These are phyloP conservation scores for Microglena sp. DNA, from an alignment of 139 green algal species.

Conservation along the genomic window DNA sequence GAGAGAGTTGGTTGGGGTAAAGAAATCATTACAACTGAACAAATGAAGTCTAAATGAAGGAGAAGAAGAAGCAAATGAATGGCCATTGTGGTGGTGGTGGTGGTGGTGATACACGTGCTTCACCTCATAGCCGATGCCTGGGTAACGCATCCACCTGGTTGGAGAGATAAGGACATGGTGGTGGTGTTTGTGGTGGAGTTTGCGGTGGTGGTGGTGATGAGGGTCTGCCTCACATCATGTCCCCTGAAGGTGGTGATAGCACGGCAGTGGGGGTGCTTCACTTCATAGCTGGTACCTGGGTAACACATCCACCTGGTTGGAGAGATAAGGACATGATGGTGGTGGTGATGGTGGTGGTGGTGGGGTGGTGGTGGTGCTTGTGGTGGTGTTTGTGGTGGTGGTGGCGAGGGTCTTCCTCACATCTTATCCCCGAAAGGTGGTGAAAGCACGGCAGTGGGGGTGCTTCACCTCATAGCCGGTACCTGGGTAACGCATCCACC, in stretches of 20 bases:
- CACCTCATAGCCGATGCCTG: too few species aligned
- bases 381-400: background rate
- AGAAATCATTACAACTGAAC: too few species aligned
- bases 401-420: conserved; percentile 21
- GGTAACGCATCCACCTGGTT: too few species aligned
- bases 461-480: conserved; percentile 54
- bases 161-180: background rate
- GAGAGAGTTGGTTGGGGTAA: too few species aligned
- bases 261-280: conserved; percentile 71
- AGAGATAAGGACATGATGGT: background rate
- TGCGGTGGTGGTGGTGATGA: background rate
- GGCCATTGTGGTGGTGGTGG: too few species aligned
- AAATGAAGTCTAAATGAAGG: too few species aligned
- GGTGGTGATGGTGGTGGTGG: background rate
- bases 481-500: conserved; percentile 78
- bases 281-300: too few species aligned
- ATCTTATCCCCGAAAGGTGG: conserved; percentile 78
- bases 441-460: conserved; percentile 69
- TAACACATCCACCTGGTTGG: too few species aligned
- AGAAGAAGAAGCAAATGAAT: too few species aligned
- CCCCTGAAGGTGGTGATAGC: conserved; percentile 78
- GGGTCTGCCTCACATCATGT: conserved; percentile 46
- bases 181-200: background rate
- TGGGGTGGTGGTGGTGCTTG: background rate
- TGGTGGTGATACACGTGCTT: too few species aligned